These are phyloP conservation scores for Triangularia setosa DNA, from an alignment of 2,329 filamentous ascomycete species.

Conservation along the genomic window DNA sequence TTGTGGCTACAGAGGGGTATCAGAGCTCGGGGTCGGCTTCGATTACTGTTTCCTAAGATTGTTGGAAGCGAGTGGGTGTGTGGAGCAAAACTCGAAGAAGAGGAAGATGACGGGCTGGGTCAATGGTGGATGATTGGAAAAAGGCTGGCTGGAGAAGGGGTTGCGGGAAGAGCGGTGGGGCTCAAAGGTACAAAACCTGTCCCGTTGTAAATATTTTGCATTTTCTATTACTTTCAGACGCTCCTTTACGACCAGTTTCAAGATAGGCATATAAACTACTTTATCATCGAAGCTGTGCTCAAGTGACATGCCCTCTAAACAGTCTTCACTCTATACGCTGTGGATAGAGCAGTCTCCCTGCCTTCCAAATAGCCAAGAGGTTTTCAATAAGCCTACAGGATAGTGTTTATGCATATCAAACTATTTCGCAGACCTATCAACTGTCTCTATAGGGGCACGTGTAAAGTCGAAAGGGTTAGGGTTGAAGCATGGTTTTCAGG, in stretches of 20 bases:
- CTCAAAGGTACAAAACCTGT: not conserved
- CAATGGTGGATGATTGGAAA: not conserved
- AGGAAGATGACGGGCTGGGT: not conserved
- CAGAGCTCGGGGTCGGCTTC: slow-evolving; percentile 18
- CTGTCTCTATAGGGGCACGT: too few species aligned
- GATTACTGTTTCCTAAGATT: slow-evolving; percentile 13
- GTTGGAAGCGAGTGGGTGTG: not conserved
- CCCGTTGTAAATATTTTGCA: not conserved
- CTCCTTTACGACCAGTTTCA: not conserved
- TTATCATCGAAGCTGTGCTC: too few species aligned
- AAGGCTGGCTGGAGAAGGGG: not conserved
- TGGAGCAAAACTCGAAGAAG: too few species aligned
- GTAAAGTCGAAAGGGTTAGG: not conserved
- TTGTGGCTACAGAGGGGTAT: slow-evolving; percentile 50
- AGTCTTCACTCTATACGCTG: too few species aligned
- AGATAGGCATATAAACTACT: not conserved
- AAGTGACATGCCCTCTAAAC: too few species aligned
- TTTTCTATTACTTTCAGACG: not conserved
- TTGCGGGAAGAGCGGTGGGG: not conserved
- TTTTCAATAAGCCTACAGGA: too few species aligned
- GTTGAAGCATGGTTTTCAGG: not conserved
- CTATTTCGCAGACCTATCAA: too few species aligned
- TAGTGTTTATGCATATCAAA: too few species aligned
- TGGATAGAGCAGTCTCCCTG: too few species aligned
- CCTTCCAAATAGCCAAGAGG: too few species aligned